Base-by-base conservation (phyloP, 208 protist species). In the Acanthamoeba triangularis region DNA sequence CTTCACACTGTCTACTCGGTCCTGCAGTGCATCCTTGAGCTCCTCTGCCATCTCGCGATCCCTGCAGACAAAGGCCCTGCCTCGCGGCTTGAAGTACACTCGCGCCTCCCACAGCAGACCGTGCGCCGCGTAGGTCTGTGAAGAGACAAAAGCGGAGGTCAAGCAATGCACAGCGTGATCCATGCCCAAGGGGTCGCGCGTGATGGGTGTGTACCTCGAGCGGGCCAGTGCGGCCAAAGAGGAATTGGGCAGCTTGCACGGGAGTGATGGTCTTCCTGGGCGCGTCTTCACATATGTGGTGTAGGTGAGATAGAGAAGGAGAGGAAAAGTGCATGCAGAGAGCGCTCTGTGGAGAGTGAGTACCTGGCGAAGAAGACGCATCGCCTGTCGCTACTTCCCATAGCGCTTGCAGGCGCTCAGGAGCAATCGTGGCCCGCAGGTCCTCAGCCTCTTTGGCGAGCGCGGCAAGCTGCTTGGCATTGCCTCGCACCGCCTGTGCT, bases 51-150 rank as follows among this genome's bases (percentile, higher is more conserved):
- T 63, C 49, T 88, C 80, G 14, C 14, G 80, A 20, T 88, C 80
- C 14, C 80, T n/a, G 30, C 80, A 88, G n/a, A 41, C 23, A 44
- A 88, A 88, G 49, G 49, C 49, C 49, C 25, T n/a, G 49, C 80
- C 80, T 7, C 80, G 80, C 25, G 80, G 80, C 52, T 88, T 88
- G 80, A 65, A 88, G 80, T 88, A 88, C 3, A 63, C 49, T 16
- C 80, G 41, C 35, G 80, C 49, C 8, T 63, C 52, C 80, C 80
- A 65, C 49, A 88, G 47, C 80, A 63, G 14, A 10, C 80, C 5
- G 49, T 88, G 80, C 49, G 80, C 80, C 30, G 49, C 49, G 49
- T 88, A 88, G 23, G 49, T 63, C 80, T 88, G 80, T n/a, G n/a
- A n/a, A n/a, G 1, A 44, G 20, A 30, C 10, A 35, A 23, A 76